Evolutionary conservation across 345 rosid genomes (phyloP), one percentile per base, ranked within the genome.

Genomic region (Linum usitatissimum): DNA sequence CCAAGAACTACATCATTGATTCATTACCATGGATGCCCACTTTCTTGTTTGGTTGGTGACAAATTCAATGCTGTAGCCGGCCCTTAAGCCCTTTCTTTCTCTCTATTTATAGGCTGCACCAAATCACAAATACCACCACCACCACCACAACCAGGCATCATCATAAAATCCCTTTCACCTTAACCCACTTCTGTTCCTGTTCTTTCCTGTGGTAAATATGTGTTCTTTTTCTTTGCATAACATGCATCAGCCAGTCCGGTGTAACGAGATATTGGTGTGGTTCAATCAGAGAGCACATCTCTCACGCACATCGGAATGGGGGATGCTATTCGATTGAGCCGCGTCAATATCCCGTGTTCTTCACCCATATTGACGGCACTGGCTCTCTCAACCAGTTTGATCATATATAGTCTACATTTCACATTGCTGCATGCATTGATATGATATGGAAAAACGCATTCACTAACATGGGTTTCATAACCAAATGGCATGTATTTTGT

Each of bases 321-420:
- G 62, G 34, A 61, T 70, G 78, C 77, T 77, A 68, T 90, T 86
- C 78, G 91, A 86, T 90, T 90, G 96, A 90, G 94, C 96, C 94
- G 96, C 85, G 94, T 91, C 96, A 90, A 90, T 86, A 90, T 90
- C 96, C 81, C 90, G 84, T 62, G 13, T 17, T 30, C 13, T 20
- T 36, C 18, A 53, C 53, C 17, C 6, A 4, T 20, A 6, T 61
- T 61, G 20, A 4, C 10, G 48, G 13, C 48, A 40, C 48, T 40
- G 48, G 48, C 48, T 40, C 48, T 40, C 28, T 23, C 2, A 23
- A 34, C 38, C 38, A 34, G 38, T 34, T 34, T 34, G 38, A 34
- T 34, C 38, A 34, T 34, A 23, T 23, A 23, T 23, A 34, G 8
- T 34, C 38, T 34, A 34, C 38, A 5, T 34, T 5, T 34, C 38